Percentiles rank a stretch among this genome's conserved stretches.
phyloP scores from a whole-genome alignment of 148 eudicot species.

The Amaranthus cruentus region DNA sequence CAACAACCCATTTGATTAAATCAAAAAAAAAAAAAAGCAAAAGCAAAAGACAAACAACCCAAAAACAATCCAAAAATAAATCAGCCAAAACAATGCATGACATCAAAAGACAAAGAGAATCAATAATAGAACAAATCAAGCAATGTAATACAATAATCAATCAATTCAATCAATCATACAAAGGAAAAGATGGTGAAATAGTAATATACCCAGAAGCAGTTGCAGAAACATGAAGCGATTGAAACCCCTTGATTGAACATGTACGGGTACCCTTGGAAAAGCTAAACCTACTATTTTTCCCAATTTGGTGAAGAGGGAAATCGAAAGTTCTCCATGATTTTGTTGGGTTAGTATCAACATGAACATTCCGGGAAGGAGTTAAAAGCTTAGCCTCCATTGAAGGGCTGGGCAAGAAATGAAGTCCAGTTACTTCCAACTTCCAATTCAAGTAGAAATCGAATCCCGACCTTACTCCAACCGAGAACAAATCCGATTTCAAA shows the following conservation, averaged over 20 bases:
- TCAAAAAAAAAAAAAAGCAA: neutral
- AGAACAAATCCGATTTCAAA: too few species aligned
- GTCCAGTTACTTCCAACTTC: too few species aligned
- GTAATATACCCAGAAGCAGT: conserved; percentile 28
- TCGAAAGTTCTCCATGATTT: too few species aligned
- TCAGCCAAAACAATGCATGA: neutral
- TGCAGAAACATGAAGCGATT: conserved; percentile 33
- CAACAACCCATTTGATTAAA: neutral
- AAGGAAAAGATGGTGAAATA: neutral
- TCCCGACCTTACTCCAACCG: too few species aligned
- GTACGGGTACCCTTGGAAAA: too few species aligned
- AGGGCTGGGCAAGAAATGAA: too few species aligned
- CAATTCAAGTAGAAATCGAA: too few species aligned
- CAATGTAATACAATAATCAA: neutral
- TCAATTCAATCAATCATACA: neutral
- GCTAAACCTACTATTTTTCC: too few species aligned
- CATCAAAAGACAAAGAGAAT: neutral
- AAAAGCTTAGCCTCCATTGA: too few species aligned
- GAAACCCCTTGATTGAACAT: conserved; percentile 20
- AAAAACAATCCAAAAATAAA: neutral
- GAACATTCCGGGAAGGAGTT: too few species aligned
- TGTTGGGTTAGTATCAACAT: too few species aligned
- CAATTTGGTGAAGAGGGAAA: too few species aligned
- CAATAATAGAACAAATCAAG: neutral
- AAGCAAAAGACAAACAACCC: neutral